Conservation (phyloP, 2,329 filamentous ascomycete genomes). For the Hymenoscyphus scutula region DNA sequence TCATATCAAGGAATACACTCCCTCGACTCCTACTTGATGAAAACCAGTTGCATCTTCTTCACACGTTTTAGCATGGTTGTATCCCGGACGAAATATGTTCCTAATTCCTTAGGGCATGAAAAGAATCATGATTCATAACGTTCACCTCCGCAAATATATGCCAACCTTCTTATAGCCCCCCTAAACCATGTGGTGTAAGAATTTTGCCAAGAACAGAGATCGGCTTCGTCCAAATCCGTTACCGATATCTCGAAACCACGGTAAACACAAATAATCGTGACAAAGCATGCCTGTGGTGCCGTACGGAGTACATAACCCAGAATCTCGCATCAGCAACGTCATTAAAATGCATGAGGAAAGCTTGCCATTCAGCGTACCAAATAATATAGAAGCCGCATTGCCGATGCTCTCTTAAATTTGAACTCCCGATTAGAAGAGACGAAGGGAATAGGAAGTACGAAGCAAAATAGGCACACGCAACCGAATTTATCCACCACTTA, state of each 20-base stretch:
- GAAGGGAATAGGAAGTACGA: neutral
- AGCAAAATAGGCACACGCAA: neutral
- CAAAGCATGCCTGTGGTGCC: too few species aligned
- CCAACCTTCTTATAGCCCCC: neutral
- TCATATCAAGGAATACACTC: neutral
- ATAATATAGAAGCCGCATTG: neutral
- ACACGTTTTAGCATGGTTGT: neutral
- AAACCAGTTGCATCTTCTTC: neutral
- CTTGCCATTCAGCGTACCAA: neutral
- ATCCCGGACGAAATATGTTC: neutral
- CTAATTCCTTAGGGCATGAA: neutral
- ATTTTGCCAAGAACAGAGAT: neutral
- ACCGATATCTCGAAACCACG: neutral
- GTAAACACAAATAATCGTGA: too few species aligned
- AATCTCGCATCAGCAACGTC: neutral
- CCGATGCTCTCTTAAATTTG: neutral
- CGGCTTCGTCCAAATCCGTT: too few species aligned
- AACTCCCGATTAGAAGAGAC: neutral
- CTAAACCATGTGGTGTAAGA: neutral
- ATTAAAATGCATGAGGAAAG: neutral
- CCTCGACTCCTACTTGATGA: neutral
- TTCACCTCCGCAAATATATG: neutral
- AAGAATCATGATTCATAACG: neutral
- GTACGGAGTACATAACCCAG: neutral
- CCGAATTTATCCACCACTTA: conserved; percentile 2